These are phyloP conservation scores for Ampelocalamus luodianensis DNA, from an alignment of 176 grass and related monocot species.

Conservation along the genomic window DNA sequence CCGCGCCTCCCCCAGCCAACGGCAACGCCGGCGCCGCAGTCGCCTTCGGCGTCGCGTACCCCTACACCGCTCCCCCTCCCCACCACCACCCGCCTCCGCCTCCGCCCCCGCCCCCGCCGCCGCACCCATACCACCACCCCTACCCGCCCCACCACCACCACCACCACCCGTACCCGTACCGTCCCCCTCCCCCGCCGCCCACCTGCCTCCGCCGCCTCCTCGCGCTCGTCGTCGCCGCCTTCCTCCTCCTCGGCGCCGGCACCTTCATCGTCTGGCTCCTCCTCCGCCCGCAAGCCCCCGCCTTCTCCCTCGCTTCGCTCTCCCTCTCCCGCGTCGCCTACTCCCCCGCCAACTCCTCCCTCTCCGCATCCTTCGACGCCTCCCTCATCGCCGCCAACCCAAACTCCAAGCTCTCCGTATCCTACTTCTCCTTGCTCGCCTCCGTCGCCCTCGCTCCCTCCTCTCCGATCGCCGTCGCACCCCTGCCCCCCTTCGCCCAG, in stretches of 20 bases:
- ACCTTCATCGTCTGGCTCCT: conserved; percentile 87
- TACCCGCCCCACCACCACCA: conserved; percentile 12
- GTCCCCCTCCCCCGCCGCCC: conserved; percentile 40
- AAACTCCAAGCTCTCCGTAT: conserved; percentile 75
- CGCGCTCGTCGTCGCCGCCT: conserved; percentile 50
- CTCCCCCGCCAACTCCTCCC: conserved; percentile 47
- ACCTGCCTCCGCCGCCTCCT: conserved; percentile 74
- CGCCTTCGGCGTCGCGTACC: conserved; percentile 55
- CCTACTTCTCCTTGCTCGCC: conserved; percentile 58
- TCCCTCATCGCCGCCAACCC: conserved; percentile 69
- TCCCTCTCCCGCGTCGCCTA: conserved; percentile 64
- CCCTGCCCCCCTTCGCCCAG: conserved; percentile 72
- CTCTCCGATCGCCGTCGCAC: conserved; percentile 54
- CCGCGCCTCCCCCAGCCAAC: conserved; percentile 15
- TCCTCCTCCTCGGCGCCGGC: conserved; percentile 69
- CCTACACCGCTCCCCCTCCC: conserved; percentile 41
- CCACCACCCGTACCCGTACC: conserved; percentile 41
- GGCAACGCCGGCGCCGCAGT: conserved; percentile 9
- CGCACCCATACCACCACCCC: conserved; percentile 5
- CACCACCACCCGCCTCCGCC: conserved; percentile 39
- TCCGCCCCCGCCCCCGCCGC: conserved; percentile 5
- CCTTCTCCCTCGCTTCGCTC: conserved; percentile 67
- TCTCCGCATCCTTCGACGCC: conserved; percentile 68
- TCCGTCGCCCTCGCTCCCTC: conserved; percentile 54
- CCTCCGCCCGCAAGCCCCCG: conserved; percentile 72